These are phyloP conservation scores for Neofusicoccum sp. DNA, from an alignment of 2,329 filamentous ascomycete genomes.

Conservation along the genomic window DNA sequence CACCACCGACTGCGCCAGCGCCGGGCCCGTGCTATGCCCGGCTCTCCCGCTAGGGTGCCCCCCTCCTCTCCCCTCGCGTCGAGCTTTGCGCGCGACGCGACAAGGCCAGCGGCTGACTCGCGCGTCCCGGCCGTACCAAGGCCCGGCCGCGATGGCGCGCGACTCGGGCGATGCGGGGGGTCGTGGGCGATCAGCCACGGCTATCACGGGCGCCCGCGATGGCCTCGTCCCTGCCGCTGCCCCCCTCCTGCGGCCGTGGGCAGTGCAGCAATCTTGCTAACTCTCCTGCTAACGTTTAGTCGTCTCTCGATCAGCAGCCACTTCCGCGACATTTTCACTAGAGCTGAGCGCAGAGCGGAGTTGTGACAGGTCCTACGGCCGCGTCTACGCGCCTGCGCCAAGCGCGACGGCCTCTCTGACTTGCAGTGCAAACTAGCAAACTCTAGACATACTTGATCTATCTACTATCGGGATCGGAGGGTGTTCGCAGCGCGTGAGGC, in stretches of 20 bases:
- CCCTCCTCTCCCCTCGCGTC: background rate
- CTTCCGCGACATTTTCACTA: constrained; percentile 12
- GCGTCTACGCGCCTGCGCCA: background rate
- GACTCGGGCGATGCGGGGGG: constrained; percentile 4
- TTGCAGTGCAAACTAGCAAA: background rate
- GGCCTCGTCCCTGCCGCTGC: background rate
- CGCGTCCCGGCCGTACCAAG: background rate
- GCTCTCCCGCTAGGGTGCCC: background rate
- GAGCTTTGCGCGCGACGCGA: background rate
- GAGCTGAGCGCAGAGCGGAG: background rate
- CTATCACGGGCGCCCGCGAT: background rate
- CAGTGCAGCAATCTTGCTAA: constrained; percentile 4
- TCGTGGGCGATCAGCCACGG: constrained; percentile 10
- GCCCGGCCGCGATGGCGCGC: background rate
- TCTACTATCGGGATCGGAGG: constrained; percentile 6
- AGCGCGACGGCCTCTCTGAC: constrained; percentile 3
- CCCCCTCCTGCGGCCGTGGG: background rate
- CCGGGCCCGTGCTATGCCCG: background rate
- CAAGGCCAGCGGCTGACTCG: background rate
- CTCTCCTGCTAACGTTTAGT: constrained; percentile 2
- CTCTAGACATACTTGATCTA: background rate
- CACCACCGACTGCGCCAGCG: background rate
- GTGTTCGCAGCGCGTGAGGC: constrained; percentile 14
- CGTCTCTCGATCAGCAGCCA: constrained; percentile 8
- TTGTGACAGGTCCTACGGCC: constrained; percentile 6